Conservation (phyloP, 768 basidiomycete species). For the Russula griseocarnosa region DNA sequence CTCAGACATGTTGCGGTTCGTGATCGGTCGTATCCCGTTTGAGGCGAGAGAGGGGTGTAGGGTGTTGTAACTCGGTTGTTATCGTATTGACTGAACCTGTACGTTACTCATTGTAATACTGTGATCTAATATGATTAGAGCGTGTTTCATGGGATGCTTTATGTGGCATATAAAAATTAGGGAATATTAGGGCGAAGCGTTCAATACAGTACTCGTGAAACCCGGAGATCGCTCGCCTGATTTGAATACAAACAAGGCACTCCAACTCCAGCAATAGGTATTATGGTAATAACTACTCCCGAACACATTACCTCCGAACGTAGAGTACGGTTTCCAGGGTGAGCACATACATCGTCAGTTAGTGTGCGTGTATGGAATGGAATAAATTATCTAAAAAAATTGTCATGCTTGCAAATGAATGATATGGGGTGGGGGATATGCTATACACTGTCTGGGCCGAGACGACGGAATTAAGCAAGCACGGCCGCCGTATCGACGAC, state of each 20-base stretch:
- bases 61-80: slow-evolving; percentile 9
- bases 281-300: slow-evolving; percentile 1
- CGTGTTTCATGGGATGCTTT: neutral
- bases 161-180: neutral
- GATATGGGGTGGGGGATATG: neutral
- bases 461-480: slow-evolving; percentile 7
- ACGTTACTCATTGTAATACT: slow-evolving; percentile 21
- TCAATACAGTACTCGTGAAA: neutral
- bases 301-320: neutral
- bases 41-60: neutral
- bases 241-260: neutral
- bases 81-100: slow-evolving; percentile 12
- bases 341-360: slow-evolving; percentile 11
- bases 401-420: neutral
- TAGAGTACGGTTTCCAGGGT: slow-evolving; percentile 13
- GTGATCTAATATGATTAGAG: slow-evolving; percentile 20
- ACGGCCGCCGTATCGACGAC: neutral
- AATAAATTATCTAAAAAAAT: slow-evolving; percentile 22
- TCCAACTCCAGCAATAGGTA: slow-evolving; percentile 5
- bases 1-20: slow-evolving; percentile 41
- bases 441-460: neutral
- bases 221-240: neutral
- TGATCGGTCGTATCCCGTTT: slow-evolving; percentile 4
- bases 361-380: neutral
- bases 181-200: neutral